Evolutionary conservation across 2,329 filamentous ascomycete genomes (phyloP).

Genomic region (Ophiocordyceps sinensis): DNA sequence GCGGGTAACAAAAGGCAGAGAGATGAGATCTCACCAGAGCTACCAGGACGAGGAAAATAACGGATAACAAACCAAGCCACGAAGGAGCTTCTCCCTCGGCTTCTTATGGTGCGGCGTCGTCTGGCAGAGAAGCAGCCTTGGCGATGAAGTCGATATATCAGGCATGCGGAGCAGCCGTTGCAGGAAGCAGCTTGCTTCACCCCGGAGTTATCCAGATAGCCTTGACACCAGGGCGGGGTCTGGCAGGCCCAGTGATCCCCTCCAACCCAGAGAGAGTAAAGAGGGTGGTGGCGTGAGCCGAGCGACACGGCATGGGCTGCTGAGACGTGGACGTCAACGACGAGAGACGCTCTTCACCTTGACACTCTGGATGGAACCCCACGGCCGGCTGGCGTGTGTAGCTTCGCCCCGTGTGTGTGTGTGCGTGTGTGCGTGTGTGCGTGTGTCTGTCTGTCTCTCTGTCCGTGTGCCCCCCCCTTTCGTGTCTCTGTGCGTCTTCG

Average conservation of each 20-base stretch:
- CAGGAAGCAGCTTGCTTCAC: constrained; percentile 1
- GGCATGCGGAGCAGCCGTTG: neutral
- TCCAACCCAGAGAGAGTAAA: neutral
- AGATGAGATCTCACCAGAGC: neutral
- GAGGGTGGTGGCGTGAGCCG: neutral
- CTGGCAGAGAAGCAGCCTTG: neutral
- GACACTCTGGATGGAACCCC: neutral
- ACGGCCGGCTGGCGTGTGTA: constrained; percentile 6
- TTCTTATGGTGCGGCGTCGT: neutral
- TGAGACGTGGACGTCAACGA: neutral
- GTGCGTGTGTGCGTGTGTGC: constrained; percentile 3
- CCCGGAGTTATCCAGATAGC: neutral
- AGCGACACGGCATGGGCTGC: neutral
- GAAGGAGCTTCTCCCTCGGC: constrained; percentile 1
- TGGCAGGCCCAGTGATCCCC: neutral
- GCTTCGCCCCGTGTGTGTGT: constrained; percentile 8
- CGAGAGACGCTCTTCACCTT: neutral
- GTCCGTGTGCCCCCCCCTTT: constrained; percentile 3
- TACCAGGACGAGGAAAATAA: neutral
- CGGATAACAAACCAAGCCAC: neutral
- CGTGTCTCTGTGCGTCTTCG: constrained; percentile 2
- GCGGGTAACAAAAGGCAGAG: too few relatives aligned
- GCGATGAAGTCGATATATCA: neutral
- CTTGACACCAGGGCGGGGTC: neutral
- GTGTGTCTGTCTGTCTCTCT: constrained; percentile 1